Conservation (phyloP, 148 eudicot genomes). For the Camellia sinensis region DNA sequence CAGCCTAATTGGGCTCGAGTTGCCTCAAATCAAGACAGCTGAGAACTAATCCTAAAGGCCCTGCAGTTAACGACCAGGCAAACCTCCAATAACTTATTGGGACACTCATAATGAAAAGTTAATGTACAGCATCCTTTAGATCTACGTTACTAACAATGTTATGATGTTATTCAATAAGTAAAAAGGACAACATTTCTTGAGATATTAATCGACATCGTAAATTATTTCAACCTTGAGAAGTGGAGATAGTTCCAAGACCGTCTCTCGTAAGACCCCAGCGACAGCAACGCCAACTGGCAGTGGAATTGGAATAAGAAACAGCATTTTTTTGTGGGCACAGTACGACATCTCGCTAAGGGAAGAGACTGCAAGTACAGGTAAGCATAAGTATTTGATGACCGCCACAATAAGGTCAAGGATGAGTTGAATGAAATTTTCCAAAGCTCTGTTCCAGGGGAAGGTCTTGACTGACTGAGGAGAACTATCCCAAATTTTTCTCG, state of each 20-base stretch:
- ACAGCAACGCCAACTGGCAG: constrained; percentile 59
- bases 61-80: too few relatives aligned
- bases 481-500: constrained; percentile 51
- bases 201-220: neutral
- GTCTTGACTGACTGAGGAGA: constrained; percentile 67
- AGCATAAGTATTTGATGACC: constrained; percentile 56
- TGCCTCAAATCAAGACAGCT: too few relatives aligned
- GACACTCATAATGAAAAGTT: too few relatives aligned
- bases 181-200: neutral
- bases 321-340: constrained; percentile 77
- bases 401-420: constrained; percentile 47
- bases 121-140: too few relatives aligned
- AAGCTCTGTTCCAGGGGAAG: constrained; percentile 69
- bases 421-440: constrained; percentile 58
- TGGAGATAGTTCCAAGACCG: constrained; percentile 57
- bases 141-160: too few relatives aligned
- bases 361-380: constrained; percentile 61
- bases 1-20: too few relatives aligned
- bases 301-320: constrained; percentile 53
- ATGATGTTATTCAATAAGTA: too few relatives aligned
- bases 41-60: too few relatives aligned
- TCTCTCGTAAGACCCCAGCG: constrained; percentile 50
- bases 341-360: constrained; percentile 82
- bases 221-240: constrained; percentile 50
- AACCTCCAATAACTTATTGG: too few relatives aligned